These are phyloP conservation scores for Ganoderma lucidum DNA, from an alignment of 1,284 basidiomycete genomes.

Conservation along the genomic window DNA sequence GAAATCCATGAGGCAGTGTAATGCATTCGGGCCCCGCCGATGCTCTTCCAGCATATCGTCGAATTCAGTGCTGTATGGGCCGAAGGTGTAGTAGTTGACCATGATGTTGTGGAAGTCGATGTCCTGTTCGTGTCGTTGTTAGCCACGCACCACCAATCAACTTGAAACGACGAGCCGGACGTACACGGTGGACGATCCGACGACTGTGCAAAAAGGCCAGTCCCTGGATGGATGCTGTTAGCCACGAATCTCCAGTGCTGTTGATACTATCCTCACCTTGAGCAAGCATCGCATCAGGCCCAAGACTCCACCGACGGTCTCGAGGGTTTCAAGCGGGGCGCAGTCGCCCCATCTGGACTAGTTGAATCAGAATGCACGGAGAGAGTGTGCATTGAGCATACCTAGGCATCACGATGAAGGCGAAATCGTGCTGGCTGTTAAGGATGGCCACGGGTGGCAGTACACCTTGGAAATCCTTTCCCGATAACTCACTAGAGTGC, in stretches of 20 bases:
- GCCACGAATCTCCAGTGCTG: not conserved
- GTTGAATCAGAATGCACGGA: not conserved
- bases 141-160: too few species aligned
- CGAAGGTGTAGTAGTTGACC: constrained; percentile 10
- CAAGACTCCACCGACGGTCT: constrained; percentile 2
- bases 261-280: not conserved
- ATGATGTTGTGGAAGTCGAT: constrained; percentile 16
- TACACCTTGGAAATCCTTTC: not conserved
- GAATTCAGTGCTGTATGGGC: not conserved
- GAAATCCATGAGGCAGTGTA: constrained; percentile 25
- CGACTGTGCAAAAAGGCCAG: constrained; percentile 11
- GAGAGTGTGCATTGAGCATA: not conserved
- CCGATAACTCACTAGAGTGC: not conserved
- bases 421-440: constrained; percentile 11
- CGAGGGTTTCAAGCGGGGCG: not conserved
- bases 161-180: not conserved
- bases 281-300: constrained; percentile 10
- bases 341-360: constrained; percentile 11
- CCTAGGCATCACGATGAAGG: constrained; percentile 21
- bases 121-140: constrained; percentile 2
- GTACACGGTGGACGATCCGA: constrained; percentile 18
- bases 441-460: constrained; percentile 14
- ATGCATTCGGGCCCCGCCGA: not conserved
- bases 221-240: constrained; percentile 4
- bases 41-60: constrained; percentile 12